phyloP scores from a whole-genome alignment of 768 basidiomycete genomes.

The Termitomyces titanicus region DNA sequence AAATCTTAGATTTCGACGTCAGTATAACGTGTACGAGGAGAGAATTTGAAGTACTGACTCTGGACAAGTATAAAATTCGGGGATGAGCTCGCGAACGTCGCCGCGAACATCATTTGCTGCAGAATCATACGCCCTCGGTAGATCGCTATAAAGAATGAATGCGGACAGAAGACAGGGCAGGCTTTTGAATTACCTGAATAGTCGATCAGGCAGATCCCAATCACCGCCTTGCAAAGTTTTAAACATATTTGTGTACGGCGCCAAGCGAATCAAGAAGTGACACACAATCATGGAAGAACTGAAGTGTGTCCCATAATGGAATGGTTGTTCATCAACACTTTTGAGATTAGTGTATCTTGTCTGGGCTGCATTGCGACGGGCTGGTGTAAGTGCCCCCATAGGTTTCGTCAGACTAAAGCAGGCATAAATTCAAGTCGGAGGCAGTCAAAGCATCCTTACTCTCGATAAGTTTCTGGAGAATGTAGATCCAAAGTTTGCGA shows the following conservation, averaged over 20 bases:
- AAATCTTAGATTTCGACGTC: slow-evolving; percentile 48
- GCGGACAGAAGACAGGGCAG: background rate
- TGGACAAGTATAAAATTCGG: slow-evolving; percentile 83
- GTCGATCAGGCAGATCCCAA: slow-evolving; percentile 88
- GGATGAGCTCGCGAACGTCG: slow-evolving; percentile 91
- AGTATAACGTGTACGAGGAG: background rate
- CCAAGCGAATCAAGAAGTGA: slow-evolving; percentile 86
- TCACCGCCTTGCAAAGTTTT: slow-evolving; percentile 91
- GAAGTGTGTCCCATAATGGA: slow-evolving; percentile 94
- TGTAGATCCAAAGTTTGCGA: slow-evolving; percentile 66
- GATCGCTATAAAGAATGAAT: slow-evolving; percentile 43
- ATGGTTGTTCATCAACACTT: slow-evolving; percentile 82
- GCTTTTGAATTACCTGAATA: slow-evolving; percentile 58
- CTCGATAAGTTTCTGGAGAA: slow-evolving; percentile 60
- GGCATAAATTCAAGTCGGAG: background rate
- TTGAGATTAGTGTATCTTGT: slow-evolving; percentile 71
- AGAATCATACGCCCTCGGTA: slow-evolving; percentile 79
- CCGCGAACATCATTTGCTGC: slow-evolving; percentile 84
- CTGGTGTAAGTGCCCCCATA: slow-evolving; percentile 85
- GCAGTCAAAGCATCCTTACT: slow-evolving; percentile 43
- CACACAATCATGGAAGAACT: slow-evolving; percentile 97
- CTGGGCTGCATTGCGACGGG: slow-evolving; percentile 70
- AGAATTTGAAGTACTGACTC: slow-evolving; percentile 45
- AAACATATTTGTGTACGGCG: slow-evolving; percentile 94
- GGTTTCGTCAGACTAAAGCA: slow-evolving; percentile 67